Conservation (phyloP, 495 filamentous ascomycete species). For the Bryoglossum gracile region DNA sequence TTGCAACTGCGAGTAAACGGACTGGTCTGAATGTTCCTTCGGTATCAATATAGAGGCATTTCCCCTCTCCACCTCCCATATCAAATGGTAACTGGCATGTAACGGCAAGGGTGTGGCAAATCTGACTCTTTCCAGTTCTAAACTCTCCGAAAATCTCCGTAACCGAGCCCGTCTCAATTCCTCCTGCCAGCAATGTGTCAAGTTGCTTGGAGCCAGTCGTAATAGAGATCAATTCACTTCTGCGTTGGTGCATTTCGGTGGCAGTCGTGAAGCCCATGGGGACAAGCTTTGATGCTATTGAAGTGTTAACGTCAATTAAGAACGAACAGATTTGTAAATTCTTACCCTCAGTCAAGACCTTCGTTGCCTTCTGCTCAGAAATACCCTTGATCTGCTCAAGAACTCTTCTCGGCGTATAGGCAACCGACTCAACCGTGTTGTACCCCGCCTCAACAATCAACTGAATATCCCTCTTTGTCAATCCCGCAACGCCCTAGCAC, state of each 20-base stretch:
- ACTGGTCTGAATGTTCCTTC: conserved; percentile 96
- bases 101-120: conserved; percentile 96
- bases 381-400: conserved; percentile 96
- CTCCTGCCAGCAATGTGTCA: conserved; percentile 89
- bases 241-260: conserved; percentile 97
- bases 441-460: conserved; percentile 85
- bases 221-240: conserved; percentile 94
- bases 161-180: conserved; percentile 92
- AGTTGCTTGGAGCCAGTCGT: conserved; percentile 96
- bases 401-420: conserved; percentile 82
- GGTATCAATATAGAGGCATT: conserved; percentile 98
- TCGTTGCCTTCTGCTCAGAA: conserved; percentile 89
- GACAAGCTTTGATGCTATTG: conserved; percentile 80
- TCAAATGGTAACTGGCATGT: conserved; percentile 97
- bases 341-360: conserved; percentile 87
- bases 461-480: conserved; percentile 93
- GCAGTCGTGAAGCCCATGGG: conserved; percentile 99
- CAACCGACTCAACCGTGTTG: conserved; percentile 89
- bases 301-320: no score
- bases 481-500: conserved; percentile 63
- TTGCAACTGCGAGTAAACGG: conserved; percentile 81
- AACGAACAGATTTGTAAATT: no score
- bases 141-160: conserved; percentile 99
- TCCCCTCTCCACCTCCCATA: conserved; percentile 97
- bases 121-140: conserved; percentile 94